Percentiles rank a stretch among this genome's conserved stretches.
phyloP scores from a whole-genome alignment of 73 alveolate species.

The Tetrahymena thermophila region DNA sequence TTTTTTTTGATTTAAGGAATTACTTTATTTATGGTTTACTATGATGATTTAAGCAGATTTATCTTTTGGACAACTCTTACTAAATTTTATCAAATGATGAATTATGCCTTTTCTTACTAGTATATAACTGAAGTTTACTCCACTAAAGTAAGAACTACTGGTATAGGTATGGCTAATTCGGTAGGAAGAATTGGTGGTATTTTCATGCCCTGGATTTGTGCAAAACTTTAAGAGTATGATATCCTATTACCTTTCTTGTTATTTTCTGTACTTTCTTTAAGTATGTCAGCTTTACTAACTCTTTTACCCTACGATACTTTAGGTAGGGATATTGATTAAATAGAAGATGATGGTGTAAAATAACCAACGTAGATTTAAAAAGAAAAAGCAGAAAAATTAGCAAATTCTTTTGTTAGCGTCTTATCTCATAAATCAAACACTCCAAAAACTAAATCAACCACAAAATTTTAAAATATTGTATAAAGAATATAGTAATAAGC shows the following conservation, averaged over 20 bases:
- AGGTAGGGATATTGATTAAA: constrained; percentile 25
- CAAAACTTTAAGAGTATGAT: neutral
- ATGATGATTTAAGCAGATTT: constrained; percentile 25
- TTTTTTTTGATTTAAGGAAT: constrained; percentile 25
- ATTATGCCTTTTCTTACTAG: constrained; percentile 24
- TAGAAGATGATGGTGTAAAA: neutral
- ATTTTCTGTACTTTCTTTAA: constrained; percentile 12
- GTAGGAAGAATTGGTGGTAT: constrained; percentile 37
- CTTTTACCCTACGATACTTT: constrained; percentile 22
- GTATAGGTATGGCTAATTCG: constrained; percentile 33
- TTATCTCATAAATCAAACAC: neutral
- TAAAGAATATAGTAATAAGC: neutral
- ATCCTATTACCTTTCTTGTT: constrained; percentile 18
- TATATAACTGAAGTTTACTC: constrained; percentile 26
- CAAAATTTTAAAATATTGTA: neutral
- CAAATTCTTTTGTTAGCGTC: neutral
- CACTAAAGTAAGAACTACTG: constrained; percentile 38
- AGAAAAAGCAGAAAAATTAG: neutral
- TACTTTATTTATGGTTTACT: neutral
- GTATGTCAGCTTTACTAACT: neutral
- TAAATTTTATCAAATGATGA: constrained; percentile 31
- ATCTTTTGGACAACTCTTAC: constrained; percentile 28
- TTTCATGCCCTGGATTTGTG: constrained; percentile 35
- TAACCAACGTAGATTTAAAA: neutral
- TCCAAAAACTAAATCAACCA: neutral